Evolutionary conservation across 331 rosid genomes (phyloP), one percentile per base, ranked within the genome.

Genomic region (Spiraea crenata): DNA sequence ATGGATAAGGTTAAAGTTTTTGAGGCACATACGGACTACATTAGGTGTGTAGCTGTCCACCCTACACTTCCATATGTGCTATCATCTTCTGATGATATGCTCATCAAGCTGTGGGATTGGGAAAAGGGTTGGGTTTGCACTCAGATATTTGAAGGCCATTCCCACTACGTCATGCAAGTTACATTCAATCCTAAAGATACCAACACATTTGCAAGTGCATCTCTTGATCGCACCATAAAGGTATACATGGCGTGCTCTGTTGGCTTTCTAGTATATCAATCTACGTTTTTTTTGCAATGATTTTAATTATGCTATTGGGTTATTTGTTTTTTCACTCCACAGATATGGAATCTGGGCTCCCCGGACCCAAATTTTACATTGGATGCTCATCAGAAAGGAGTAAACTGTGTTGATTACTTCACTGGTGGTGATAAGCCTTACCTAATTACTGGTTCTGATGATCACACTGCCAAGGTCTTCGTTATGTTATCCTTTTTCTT

Each of bases 161-260:
- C 98, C 52, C 99, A 95, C 85, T 95, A 92, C 81, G 96, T 95
- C 65, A 95, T 95, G 99, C 99, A 95, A 95, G 99, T 95, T 72
- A 95, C 98, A 55, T 92, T 95, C 82, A 95, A 95, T 79, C 99
- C 99, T 12, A 95, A 95, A 81, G 99, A 95, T 76, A 95, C 96
- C 51, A 95, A 95, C 81, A 95, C 99, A 70, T 95, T 95, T 86
- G 99, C 99, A 35, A 91, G 98, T 86, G 99, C 99, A 49, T 95
- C 99, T 52, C 99, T 95, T 78, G 99, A 95, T 80, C 98, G 99
- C 56, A 95, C 98, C 77, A 91, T 95, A 82, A 95, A 91, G 96
- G 99, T 87, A 87, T 45, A 44, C 31, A 48, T 72, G 41, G 54
- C 58, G 65, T 67, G 75, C 61, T 57, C 73, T 77, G 37, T 59